phyloP scores from a whole-genome alignment of 176 grass and related monocot species.

The Zea luxurians region DNA sequence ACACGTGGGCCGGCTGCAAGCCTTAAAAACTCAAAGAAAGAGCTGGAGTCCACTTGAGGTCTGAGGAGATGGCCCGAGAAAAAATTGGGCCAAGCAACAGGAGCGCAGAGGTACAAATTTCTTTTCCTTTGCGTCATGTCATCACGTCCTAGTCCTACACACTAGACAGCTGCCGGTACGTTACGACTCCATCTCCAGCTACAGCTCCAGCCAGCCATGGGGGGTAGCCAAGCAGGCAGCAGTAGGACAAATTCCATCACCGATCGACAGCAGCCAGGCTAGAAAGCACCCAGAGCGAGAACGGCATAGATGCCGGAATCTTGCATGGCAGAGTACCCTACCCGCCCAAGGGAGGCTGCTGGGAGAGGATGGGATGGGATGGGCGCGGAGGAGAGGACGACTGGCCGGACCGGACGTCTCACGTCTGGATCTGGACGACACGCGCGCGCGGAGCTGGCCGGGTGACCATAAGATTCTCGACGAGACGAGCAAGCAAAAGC shows the following conservation, averaged over 20 bases:
- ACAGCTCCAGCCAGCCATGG: no score
- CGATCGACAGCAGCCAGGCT: not conserved
- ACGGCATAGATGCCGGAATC: slow-evolving; percentile 15
- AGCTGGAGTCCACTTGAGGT: not conserved
- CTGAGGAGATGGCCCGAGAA: not conserved
- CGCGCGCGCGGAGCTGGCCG: not conserved
- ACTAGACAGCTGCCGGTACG: not conserved
- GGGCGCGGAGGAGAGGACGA: not conserved
- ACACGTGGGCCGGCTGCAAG: not conserved
- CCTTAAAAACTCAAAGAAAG: not conserved
- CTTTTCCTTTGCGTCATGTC: no score
- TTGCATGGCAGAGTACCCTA: not conserved
- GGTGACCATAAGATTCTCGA: not conserved
- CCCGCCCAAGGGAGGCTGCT: not conserved
- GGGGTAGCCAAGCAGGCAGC: not conserved
- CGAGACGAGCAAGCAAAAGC: slow-evolving; percentile 6
- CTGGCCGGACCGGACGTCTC: not conserved
- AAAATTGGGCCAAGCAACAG: no score
- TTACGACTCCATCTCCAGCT: no score
- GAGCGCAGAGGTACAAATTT: no score
- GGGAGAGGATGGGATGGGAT: not conserved
- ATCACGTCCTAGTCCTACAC: not conserved
- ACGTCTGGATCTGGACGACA: not conserved
- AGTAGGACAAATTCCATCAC: slow-evolving; percentile 7
- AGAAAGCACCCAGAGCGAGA: not conserved